Percentiles rank a stretch among this genome's conserved stretches.
These are phyloP conservation scores for Aureobasidium sp. DNA, from an alignment of 2,329 filamentous ascomycete genomes.

Conservation along the genomic window DNA sequence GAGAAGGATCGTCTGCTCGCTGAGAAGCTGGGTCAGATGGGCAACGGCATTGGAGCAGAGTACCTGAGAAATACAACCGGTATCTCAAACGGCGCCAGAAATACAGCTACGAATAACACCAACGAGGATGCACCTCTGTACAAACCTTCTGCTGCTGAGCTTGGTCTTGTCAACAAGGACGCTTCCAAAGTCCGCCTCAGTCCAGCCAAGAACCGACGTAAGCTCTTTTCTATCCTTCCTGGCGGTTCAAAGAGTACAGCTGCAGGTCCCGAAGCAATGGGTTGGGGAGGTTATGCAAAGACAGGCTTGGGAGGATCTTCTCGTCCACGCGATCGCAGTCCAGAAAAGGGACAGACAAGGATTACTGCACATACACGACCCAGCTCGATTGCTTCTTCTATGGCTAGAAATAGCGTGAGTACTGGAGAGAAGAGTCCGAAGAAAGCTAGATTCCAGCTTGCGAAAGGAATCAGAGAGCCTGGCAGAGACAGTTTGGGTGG, in stretches of 20 bases:
- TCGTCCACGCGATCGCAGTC: conserved; percentile 16
- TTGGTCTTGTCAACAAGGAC: conserved; percentile 36
- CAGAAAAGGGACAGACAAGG: conserved; percentile 25
- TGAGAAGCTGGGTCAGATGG: conserved; percentile 55
- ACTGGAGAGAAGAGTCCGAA: conserved; percentile 30
- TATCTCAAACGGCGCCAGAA: conserved; percentile 7
- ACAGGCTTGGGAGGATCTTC: conserved; percentile 25
- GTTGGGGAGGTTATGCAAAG: conserved; percentile 40
- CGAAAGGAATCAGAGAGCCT: conserved; percentile 41
- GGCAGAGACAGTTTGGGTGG: conserved; percentile 34
- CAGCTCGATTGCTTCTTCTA: background rate
- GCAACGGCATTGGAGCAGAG: conserved; percentile 58
- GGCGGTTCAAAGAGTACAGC: conserved; percentile 25
- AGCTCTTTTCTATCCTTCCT: conserved; percentile 24
- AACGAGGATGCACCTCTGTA: conserved; percentile 13
- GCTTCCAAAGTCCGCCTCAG: conserved; percentile 34
- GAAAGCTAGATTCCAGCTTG: conserved; percentile 38
- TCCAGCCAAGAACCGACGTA: conserved; percentile 34
- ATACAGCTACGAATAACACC: conserved; percentile 9
- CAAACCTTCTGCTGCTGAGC: conserved; percentile 25
- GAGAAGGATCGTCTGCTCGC: conserved; percentile 68
- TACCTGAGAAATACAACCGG: conserved; percentile 48
- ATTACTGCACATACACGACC: conserved; percentile 15
- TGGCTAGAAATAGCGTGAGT: conserved; percentile 16
- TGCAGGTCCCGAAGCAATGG: conserved; percentile 30